Evolutionary conservation across 208 protist genomes (phyloP).

Genomic region (Leishmania guyanensis): DNA sequence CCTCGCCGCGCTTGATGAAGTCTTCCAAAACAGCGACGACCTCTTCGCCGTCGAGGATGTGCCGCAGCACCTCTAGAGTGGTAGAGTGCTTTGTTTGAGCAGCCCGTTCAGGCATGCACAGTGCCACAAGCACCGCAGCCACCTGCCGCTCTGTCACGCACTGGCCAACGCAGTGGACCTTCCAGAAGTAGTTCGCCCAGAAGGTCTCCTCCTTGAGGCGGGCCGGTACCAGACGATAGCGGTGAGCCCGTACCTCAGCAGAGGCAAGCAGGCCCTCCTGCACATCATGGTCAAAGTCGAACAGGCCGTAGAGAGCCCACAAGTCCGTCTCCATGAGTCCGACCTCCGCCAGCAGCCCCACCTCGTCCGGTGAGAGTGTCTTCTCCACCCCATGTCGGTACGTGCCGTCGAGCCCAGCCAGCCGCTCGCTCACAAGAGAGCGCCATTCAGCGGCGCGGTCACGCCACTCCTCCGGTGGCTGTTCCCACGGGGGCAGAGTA

Average conservation of each 20-base stretch:
- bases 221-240: conserved; percentile 73
- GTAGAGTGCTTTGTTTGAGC: not conserved
- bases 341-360: conserved; percentile 57
- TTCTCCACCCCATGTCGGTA: conserved; percentile 69
- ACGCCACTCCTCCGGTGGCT: conserved; percentile 59
- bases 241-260: conserved; percentile 46
- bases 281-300: conserved; percentile 68
- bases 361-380: conserved; percentile 48
- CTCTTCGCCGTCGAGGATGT: conserved; percentile 47
- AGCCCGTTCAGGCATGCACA: conserved; percentile 52
- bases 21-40: conserved; percentile 52
- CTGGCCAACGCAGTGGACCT: conserved; percentile 59
- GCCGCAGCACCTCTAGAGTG: conserved; percentile 29
- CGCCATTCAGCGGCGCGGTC: conserved; percentile 58
- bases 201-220: conserved; percentile 74
- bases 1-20: conserved; percentile 40
- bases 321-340: conserved; percentile 51
- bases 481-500: conserved; percentile 56
- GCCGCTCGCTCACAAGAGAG: conserved; percentile 40
- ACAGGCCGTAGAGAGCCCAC: conserved; percentile 37
- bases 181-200: conserved; percentile 89
- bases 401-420: conserved; percentile 57
- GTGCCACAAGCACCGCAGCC: conserved; percentile 50
- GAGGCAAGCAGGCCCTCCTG: conserved; percentile 59
- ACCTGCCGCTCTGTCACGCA: conserved; percentile 71